phyloP scores from a whole-genome alignment of 257 asterid species.

The Datura wrightii region DNA sequence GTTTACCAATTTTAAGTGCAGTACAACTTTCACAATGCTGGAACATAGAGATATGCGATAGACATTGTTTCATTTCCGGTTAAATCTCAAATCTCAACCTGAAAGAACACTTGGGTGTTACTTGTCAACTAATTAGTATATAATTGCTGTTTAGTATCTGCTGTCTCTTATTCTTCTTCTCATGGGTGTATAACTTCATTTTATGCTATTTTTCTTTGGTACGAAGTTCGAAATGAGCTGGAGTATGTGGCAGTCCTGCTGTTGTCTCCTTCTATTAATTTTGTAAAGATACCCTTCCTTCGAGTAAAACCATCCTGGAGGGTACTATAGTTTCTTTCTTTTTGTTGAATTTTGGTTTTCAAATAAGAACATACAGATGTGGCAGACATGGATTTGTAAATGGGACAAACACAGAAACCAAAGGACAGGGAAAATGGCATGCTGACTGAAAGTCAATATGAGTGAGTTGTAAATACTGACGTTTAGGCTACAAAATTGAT shows the following conservation, averaged over 20 bases:
- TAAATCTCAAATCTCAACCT: neutral
- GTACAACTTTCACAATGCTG: neutral
- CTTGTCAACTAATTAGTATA: conserved; percentile 1
- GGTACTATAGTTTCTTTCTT: neutral
- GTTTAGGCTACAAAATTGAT: neutral
- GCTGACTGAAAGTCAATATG: conserved; percentile 1
- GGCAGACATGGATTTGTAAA: neutral
- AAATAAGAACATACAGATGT: neutral
- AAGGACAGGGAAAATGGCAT: neutral
- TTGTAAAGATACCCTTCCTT: neutral
- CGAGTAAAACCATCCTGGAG: neutral
- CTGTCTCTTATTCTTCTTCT: neutral
- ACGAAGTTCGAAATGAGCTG: conserved; percentile 17
- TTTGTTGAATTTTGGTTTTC: neutral
- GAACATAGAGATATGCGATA: neutral
- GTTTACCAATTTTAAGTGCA: neutral
- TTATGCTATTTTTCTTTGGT: conserved; percentile 22
- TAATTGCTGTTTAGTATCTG: neutral
- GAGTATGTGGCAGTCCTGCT: conserved; percentile 15
- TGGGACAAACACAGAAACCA: conserved; percentile 12
- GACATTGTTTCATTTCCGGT: neutral
- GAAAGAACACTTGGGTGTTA: conserved; percentile 13
- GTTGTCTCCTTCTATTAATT: neutral
- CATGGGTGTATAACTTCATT: neutral
- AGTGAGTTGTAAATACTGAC: neutral